These are phyloP conservation scores for Dryas alaskensis DNA, from an alignment of 306 rosid species.

Conservation along the genomic window DNA sequence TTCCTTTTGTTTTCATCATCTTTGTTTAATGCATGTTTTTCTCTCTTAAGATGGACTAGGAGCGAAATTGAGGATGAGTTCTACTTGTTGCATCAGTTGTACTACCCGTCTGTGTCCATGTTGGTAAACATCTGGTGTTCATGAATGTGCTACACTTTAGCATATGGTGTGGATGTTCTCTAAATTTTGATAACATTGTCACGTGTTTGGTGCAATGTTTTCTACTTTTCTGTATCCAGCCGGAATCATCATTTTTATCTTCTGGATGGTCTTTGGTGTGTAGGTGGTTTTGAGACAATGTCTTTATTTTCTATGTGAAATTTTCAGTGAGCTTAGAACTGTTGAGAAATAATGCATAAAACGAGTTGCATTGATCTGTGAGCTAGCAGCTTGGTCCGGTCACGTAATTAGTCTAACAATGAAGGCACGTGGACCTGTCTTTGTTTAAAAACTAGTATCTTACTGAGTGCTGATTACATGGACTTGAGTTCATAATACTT, in stretches of 20 bases:
- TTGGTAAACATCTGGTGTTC: background rate
- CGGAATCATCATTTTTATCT: background rate
- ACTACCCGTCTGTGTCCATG: background rate
- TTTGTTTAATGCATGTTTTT: background rate
- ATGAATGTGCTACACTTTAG: background rate
- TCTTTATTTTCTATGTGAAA: background rate
- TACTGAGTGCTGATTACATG: background rate
- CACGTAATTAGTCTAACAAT: background rate
- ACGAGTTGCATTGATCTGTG: background rate
- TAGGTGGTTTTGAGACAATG: background rate
- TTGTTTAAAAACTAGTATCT: background rate
- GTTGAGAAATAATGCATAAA: background rate
- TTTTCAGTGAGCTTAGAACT: background rate
- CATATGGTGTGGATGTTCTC: background rate
- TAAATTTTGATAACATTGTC: background rate
- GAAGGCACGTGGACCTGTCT: background rate
- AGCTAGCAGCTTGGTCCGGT: background rate
- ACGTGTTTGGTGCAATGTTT: background rate
- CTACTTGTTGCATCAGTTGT: background rate
- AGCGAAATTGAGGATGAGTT: background rate
- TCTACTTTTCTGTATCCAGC: too few species aligned
- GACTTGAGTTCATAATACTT: background rate
- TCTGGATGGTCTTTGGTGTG: background rate
- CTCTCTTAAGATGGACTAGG: background rate
- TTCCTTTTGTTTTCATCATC: too few species aligned